Evolutionary conservation across 768 basidiomycete genomes (phyloP).

Genomic region (Nevesoporus exiguus): DNA sequence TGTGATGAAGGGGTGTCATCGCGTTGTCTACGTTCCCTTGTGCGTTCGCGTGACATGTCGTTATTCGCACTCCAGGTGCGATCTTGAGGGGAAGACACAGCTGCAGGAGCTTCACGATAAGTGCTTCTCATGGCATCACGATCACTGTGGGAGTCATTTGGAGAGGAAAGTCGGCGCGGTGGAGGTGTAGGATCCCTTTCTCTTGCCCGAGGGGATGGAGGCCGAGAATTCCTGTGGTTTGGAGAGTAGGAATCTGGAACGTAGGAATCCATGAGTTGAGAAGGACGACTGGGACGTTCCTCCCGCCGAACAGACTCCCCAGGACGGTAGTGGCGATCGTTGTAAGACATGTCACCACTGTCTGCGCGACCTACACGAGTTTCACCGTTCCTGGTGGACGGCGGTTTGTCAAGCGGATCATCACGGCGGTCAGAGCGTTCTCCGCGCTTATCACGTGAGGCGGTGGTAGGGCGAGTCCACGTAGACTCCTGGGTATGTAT

Average conservation of each 20-base stretch:
- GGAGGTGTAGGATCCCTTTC: slow-evolving; percentile 22
- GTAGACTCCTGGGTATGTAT: slow-evolving; percentile 51
- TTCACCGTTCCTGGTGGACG: slow-evolving; percentile 24
- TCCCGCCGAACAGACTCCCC: slow-evolving; percentile 30
- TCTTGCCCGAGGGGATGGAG: slow-evolving; percentile 24
- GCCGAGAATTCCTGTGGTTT: slow-evolving; percentile 18
- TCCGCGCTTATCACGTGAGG: slow-evolving; percentile 22
- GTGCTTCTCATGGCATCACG: slow-evolving; percentile 17
- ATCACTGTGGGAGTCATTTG: slow-evolving; percentile 21
- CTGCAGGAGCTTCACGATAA: slow-evolving; percentile 20
- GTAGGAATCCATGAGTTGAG: slow-evolving; percentile 27
- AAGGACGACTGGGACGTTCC: slow-evolving; percentile 20
- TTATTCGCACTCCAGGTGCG: slow-evolving; percentile 23
- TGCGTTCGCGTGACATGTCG: slow-evolving; percentile 10
- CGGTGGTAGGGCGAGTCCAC: slow-evolving; percentile 51
- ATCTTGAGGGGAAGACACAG: slow-evolving; percentile 21
- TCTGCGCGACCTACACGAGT: slow-evolving; percentile 31
- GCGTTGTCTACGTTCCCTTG: slow-evolving; percentile 25
- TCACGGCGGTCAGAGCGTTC: slow-evolving; percentile 27
- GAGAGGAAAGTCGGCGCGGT: slow-evolving; percentile 23
- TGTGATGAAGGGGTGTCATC: slow-evolving; percentile 21
- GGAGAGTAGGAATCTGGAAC: slow-evolving; percentile 29
- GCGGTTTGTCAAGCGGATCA: slow-evolving; percentile 25
- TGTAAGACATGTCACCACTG: slow-evolving; percentile 41
- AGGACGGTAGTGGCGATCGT: slow-evolving; percentile 68